These are phyloP conservation scores for Parathielavia appendiculata DNA, from an alignment of 495 filamentous ascomycete species.

Conservation along the genomic window DNA sequence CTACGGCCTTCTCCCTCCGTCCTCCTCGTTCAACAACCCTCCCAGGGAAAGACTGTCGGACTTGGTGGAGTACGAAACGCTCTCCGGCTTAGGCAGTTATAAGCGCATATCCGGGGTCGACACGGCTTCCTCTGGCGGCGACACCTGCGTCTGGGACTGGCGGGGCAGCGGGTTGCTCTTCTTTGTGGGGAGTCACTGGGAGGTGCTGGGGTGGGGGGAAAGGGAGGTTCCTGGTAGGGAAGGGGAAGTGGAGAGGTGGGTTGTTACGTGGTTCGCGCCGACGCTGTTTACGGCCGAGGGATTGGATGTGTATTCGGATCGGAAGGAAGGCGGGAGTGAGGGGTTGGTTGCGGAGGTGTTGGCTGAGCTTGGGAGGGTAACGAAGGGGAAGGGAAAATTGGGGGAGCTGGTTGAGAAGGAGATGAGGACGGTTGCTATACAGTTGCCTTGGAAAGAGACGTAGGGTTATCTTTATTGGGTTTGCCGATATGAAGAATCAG, in stretches of 20 bases:
- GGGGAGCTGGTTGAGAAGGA: slow-evolving; percentile 39
- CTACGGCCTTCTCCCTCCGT: slow-evolving; percentile 49
- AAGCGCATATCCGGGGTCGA: slow-evolving; percentile 61
- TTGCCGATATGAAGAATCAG: not conserved
- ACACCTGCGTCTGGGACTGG: slow-evolving; percentile 58
- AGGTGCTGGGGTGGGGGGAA: slow-evolving; percentile 65
- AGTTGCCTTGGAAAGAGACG: slow-evolving; percentile 41
- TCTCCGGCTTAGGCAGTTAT: slow-evolving; percentile 40
- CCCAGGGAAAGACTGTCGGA: slow-evolving; percentile 52
- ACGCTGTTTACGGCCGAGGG: slow-evolving; percentile 72
- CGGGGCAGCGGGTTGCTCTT: slow-evolving; percentile 62
- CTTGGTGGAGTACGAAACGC: slow-evolving; percentile 57
- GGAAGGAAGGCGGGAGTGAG: slow-evolving; percentile 46
- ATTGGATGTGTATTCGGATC: slow-evolving; percentile 63
- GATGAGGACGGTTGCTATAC: slow-evolving; percentile 43
- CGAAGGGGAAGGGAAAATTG: slow-evolving; percentile 34
- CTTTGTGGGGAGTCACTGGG: slow-evolving; percentile 64
- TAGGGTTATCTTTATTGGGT: not conserved
- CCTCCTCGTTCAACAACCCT: slow-evolving; percentile 11
- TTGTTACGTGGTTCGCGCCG: slow-evolving; percentile 70
- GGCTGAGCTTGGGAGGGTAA: slow-evolving; percentile 38
- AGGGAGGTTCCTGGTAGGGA: slow-evolving; percentile 21
- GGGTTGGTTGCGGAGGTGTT: slow-evolving; percentile 44
- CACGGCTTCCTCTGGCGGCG: slow-evolving; percentile 41
- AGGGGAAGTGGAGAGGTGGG: slow-evolving; percentile 48